Conservation (phyloP, 2,329 filamentous ascomycete genomes). For the Talaromyces verruculosus region DNA sequence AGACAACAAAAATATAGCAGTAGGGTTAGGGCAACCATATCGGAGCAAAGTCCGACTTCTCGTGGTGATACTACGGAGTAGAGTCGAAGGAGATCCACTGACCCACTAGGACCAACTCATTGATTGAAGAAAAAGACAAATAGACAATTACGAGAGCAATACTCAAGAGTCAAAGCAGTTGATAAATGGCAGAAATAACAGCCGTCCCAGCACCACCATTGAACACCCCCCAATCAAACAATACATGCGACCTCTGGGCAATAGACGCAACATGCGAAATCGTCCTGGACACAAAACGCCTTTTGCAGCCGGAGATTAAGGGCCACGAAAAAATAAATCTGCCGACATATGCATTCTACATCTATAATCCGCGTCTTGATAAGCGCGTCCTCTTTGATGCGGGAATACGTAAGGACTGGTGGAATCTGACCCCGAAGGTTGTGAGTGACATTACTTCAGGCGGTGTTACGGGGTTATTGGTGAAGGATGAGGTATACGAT, state of each 20-base stretch:
- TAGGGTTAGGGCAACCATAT: background rate
- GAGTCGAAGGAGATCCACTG: background rate
- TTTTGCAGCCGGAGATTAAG: background rate
- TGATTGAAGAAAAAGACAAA: background rate
- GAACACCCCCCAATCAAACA: conserved; percentile 22
- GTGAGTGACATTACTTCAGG: too few relatives aligned
- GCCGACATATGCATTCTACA: background rate
- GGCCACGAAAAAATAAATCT: background rate
- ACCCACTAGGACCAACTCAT: background rate
- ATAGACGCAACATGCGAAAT: background rate
- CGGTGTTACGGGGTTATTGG: too few relatives aligned
- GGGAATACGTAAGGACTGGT: too few relatives aligned
- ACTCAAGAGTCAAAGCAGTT: too few relatives aligned
- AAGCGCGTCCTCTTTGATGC: too few relatives aligned
- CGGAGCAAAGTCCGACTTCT: background rate
- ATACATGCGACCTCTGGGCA: conserved; percentile 16
- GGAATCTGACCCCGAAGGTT: too few relatives aligned
- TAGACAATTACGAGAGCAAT: too few relatives aligned
- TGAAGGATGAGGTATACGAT: background rate
- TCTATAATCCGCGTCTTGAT: background rate
- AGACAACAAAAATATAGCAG: background rate
- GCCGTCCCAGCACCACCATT: conserved; percentile 12
- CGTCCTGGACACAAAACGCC: background rate
- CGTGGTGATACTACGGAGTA: background rate
- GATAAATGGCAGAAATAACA: background rate